These are phyloP conservation scores for Fraxinus cuspidata DNA, from an alignment of 257 asterid species.

Conservation along the genomic window DNA sequence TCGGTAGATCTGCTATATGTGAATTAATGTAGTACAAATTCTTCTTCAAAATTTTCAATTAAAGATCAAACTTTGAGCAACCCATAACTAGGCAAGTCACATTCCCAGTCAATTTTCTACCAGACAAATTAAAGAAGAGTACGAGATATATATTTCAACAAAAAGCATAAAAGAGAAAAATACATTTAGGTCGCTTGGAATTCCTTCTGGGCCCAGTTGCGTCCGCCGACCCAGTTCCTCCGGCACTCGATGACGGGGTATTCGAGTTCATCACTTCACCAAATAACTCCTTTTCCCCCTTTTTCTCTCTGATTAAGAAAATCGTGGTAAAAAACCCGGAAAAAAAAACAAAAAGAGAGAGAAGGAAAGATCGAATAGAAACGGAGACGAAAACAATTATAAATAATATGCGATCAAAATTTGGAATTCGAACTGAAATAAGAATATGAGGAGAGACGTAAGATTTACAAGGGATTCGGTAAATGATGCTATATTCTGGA, in stretches of 20 bases:
- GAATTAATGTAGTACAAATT: not conserved
- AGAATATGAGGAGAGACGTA: slow-evolving; percentile 5
- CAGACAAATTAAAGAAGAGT: not conserved
- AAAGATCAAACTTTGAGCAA: slow-evolving; percentile 11
- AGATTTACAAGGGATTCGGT: slow-evolving; percentile 33
- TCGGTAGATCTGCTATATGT: slow-evolving; percentile 7
- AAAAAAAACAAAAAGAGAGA: not conserved
- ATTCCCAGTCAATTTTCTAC: not conserved
- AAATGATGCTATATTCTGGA: slow-evolving; percentile 17
- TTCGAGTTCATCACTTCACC: slow-evolving; percentile 57
- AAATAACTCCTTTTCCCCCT: not conserved
- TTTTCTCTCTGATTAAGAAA: not conserved
- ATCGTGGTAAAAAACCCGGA: no score
- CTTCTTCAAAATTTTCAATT: slow-evolving; percentile 3
- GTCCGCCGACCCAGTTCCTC: slow-evolving; percentile 76
- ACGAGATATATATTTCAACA: not conserved
- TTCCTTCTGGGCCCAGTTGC: slow-evolving; percentile 59
- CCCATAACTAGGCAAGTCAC: not conserved
- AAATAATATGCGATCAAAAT: slow-evolving; percentile 1
- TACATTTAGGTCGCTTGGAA: slow-evolving; percentile 93
- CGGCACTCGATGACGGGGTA: slow-evolving; percentile 72
- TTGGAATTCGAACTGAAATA: slow-evolving; percentile 18
- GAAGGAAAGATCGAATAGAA: slow-evolving; percentile 18
- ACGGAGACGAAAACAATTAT: slow-evolving; percentile 15
- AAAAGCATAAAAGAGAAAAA: not conserved